Evolutionary conservation across 164 flowering plant genomes (phyloP), one percentile per base, ranked within the genome.

Genomic region (Platanus orientalis): DNA sequence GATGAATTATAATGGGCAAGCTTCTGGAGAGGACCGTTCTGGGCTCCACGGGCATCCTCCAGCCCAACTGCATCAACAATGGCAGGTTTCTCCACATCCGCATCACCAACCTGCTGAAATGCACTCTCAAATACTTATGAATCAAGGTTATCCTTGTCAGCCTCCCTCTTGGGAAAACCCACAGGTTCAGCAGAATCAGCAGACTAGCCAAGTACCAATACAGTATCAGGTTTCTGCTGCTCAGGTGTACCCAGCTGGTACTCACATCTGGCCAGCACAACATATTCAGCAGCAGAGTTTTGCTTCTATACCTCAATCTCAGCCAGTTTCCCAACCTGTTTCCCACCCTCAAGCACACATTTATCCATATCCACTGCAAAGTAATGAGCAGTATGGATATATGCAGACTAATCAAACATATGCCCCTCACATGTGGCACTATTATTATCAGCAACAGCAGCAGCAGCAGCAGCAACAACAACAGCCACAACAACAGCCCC

Each of bases 401-500:
- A 44, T 69, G 64, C 84, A 78, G 63, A 74, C 63, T 65, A 72
- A 32, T 63, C 79, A 79, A 72, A 81, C 75, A 50, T 78, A 78
- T 67, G 66, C 28, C 34, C 53, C 75, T 66, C 88, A 86, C 47
- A 79, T 87, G 81, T 82, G 85, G 87, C 85, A 88, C 47, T 78
- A 86, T 66, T 83, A 86, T 62, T 83, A 81, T 71, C 76, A 81
- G 61, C 84, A 82, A 60, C 88, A 86, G 61, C 84, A 74, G 51
- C 83, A 51, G 10, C 79, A 66, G 21, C 81, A 65, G 17, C 81
- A 69, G 39, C 74, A 66, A 30, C 79, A 62, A 7, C 70, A 69
- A 54, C 75, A 62, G 25, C 63, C 6, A 51, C 63, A 57, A n/a
- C 60, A 49, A 11, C 67, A 62, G 9, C 74, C 60, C 23, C 68